Evolutionary conservation across 2,329 filamentous ascomycete genomes (phyloP).

Genomic region (Hortaea werneckii): DNA sequence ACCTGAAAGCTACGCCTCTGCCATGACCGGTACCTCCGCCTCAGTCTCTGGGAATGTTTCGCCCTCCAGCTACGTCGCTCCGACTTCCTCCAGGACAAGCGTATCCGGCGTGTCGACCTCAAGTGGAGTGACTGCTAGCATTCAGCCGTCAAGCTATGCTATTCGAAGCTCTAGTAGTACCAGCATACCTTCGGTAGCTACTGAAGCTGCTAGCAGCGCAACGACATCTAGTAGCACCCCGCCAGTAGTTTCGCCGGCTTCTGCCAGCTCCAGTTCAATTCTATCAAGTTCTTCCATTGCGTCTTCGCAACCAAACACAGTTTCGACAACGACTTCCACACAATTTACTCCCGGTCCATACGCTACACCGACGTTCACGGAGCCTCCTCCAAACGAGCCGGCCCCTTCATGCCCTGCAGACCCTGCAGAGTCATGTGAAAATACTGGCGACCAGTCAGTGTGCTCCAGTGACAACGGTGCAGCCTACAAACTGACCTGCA

Average conservation of each 20-base stretch:
- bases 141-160: neutral
- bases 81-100: neutral
- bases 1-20: too few relatives aligned
- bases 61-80: too few relatives aligned
- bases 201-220: neutral
- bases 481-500: slow-evolving; percentile 8
- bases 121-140: neutral
- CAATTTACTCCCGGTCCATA: neutral
- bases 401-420: neutral
- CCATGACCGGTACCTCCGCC: too few relatives aligned
- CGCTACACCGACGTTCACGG: neutral
- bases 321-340: neutral
- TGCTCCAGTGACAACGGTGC: neutral
- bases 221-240: neutral
- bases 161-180: neutral
- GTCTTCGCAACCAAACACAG: too few relatives aligned
- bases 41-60: too few relatives aligned
- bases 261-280: neutral
- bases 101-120: neutral
- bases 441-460: neutral
- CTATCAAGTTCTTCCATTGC: too few relatives aligned
- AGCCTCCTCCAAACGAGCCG: neutral
- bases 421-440: neutral
- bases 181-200: neutral
- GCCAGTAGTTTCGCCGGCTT: neutral